These are phyloP conservation scores for Toxicodendron radicans DNA, from an alignment of 345 rosid species.

Conservation along the genomic window DNA sequence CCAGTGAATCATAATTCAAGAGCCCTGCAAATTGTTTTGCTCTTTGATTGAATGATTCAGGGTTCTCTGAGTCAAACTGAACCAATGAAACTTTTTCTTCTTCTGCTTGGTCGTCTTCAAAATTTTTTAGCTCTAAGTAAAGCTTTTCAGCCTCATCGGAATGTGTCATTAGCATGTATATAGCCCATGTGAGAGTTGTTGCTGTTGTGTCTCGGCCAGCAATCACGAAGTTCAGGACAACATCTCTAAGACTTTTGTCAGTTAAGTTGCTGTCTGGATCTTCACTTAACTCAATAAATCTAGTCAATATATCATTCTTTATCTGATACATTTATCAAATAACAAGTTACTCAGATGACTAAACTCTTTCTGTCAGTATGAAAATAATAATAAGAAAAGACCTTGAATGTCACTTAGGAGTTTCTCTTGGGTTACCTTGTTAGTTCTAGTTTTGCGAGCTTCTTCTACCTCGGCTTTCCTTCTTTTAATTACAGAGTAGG, in stretches of 20 bases:
- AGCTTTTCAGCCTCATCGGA: conserved; percentile 63
- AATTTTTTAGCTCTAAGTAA: conserved; percentile 56
- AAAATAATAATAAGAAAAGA: neutral
- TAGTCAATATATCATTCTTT: conserved; percentile 75
- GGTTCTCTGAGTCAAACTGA: conserved; percentile 38
- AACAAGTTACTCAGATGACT: conserved; percentile 5
- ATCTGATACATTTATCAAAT: conserved; percentile 36
- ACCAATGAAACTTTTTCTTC: conserved; percentile 47
- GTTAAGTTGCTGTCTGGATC: conserved; percentile 61
- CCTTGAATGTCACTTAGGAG: neutral
- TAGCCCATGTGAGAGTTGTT: conserved; percentile 90
- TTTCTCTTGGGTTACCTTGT: conserved; percentile 37
- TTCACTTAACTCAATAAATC: conserved; percentile 80
- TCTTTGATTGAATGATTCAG: conserved; percentile 52
- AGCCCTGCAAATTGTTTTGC: conserved; percentile 58
- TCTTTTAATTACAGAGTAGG: conserved; percentile 69
- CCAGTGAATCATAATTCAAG: conserved; percentile 66
- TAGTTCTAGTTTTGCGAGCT: conserved; percentile 28
- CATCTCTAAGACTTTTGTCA: conserved; percentile 81
- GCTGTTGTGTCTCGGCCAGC: conserved; percentile 99
- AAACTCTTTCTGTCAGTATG: neutral
- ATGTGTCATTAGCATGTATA: conserved; percentile 73
- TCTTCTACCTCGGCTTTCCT: conserved; percentile 71
- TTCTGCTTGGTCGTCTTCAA: conserved; percentile 61
- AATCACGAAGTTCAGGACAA: conserved; percentile 85